Evolutionary conservation across 2,329 filamentous ascomycete species (phyloP).

Genomic region (Aspergillus fructus): DNA sequence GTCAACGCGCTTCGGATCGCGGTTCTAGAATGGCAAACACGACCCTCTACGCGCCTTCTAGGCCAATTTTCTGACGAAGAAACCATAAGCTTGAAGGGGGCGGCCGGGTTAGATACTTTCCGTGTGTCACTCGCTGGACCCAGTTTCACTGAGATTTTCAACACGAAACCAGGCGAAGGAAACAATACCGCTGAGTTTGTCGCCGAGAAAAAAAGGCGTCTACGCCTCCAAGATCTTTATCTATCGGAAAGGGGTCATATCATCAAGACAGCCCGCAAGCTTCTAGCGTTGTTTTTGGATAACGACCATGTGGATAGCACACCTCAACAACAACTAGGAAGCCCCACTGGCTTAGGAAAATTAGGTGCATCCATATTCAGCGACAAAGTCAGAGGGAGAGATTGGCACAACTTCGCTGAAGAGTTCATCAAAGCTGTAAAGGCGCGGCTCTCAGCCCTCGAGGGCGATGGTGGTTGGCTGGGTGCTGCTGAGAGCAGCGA

Average conservation of each 20-base stretch:
- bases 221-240: slow-evolving; percentile 70
- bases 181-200: slow-evolving; percentile 53
- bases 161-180: slow-evolving; percentile 26
- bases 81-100: slow-evolving; percentile 71
- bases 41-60: slow-evolving; percentile 70
- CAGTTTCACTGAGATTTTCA: slow-evolving; percentile 35
- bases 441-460: slow-evolving; percentile 33
- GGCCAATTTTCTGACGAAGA: slow-evolving; percentile 75
- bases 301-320: slow-evolving; percentile 18
- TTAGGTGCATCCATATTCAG: slow-evolving; percentile 33
- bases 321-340: slow-evolving; percentile 9
- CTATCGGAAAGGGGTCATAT: slow-evolving; percentile 70
- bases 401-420: slow-evolving; percentile 28
- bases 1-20: slow-evolving; percentile 77
- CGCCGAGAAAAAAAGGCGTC: slow-evolving; percentile 60
- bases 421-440: slow-evolving; percentile 37
- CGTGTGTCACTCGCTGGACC: slow-evolving; percentile 54
- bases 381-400: slow-evolving; percentile 24
- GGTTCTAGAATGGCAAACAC: slow-evolving; percentile 79
- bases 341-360: slow-evolving; percentile 21
- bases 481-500: slow-evolving; percentile 51
- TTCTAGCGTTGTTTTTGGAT: slow-evolving; percentile 35
- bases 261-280: slow-evolving; percentile 60
- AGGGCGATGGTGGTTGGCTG: slow-evolving; percentile 45
- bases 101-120: slow-evolving; percentile 64